Base-by-base conservation (phyloP, 441 rosid genomes). In the Adansonia rubrostipa region DNA sequence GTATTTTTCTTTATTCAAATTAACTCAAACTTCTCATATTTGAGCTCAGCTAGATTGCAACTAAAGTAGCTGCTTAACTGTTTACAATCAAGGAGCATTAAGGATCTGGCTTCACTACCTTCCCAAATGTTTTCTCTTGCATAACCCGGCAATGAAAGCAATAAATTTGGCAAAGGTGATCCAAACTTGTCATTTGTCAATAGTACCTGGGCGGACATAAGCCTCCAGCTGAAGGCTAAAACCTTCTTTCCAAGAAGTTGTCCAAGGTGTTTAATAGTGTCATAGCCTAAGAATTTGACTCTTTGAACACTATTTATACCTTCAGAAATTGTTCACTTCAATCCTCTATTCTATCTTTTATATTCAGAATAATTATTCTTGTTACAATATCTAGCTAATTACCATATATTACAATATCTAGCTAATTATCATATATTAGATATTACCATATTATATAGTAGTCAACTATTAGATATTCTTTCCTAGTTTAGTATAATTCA, bases 161-260 rank as follows among this genome's bases (percentile, higher is more conserved):
- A 11, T 50, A 13, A 9, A 0, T 50, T 50, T 11, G 54, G 54
- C 6, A 17, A 7, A 0, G 70, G 42, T 40, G 80, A 80, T 66
- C 85, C 84, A 1, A 22, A 48, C 17, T 51, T 82, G 66, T 80
- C 85, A 0, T 83, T 81, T 13, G 77, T 71, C 3, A 86, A 78
- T 44, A 83, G 89, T 6, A 81, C 74, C 28, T 86, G 89, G 89
- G 47, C 84, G 5, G 78, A 80, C 47, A 53, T 54, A 66, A 28
- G 75, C 1, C 61, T 71, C 28, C 0, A 24, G 28, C 28, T 24
- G 28, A 9, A 2, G 14, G 15, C 19, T 84, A 58, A 85, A 82
- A 75, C 84, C 85, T 56, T 44, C 82, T 17, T 87, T 84, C 75
- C 20, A 75, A 70, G 70, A 66, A 33, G 24, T 73, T 9, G 79